Base-by-base conservation (phyloP, 2,329 filamentous ascomycete genomes). In the Fonsecaea pedrosoi region DNA sequence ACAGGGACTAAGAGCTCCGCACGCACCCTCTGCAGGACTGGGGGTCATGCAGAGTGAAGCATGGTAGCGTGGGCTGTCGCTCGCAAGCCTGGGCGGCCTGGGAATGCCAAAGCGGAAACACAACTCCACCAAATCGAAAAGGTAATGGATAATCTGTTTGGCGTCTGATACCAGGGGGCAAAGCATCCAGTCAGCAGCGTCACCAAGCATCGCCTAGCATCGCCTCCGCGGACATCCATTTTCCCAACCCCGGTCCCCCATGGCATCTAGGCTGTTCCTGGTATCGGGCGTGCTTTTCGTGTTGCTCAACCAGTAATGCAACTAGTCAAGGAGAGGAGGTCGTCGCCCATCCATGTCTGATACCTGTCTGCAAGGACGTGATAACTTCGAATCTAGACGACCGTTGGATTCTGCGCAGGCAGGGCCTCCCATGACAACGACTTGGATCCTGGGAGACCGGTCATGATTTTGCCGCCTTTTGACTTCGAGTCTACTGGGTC, bases 61-160 rank as follows among this genome's bases (percentile, higher is more conserved):
- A 12, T 5, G 42, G 42, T 13, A 40, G 38, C 5, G 38, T 13
- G 4, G 4, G 42, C 7, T 48, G 42, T 10, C n/a, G n/a, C 42
- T 48, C 18, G 42, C 42, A 21, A 21, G 8, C n/a, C 2, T 48
- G 42, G 42, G 10, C n/a, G 42, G n/a, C 8, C 21, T 21, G 42
- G 12, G 10, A 21, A 6, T 48, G 42, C 18, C 45, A 50, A 25
- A 25, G 45, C 21, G 45, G 45, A 50, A 50, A 50, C 18, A 50
- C 12, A 50, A 50, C 45, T 50, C 45, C 45, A 50, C 45, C 45
- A 10, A 21, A 18, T 45, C 12, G 42, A 21, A 48, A 48, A 48
- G 8, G n/a, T 21, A 21, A 3, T 48, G 42, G 42, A 48, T 50
- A 10, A 50, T 4, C 9, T 13, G 45, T 30, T 18, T 50, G 18